Evolutionary conservation across 768 basidiomycete genomes (phyloP).

Genomic region (Cystoderma amianthinum): DNA sequence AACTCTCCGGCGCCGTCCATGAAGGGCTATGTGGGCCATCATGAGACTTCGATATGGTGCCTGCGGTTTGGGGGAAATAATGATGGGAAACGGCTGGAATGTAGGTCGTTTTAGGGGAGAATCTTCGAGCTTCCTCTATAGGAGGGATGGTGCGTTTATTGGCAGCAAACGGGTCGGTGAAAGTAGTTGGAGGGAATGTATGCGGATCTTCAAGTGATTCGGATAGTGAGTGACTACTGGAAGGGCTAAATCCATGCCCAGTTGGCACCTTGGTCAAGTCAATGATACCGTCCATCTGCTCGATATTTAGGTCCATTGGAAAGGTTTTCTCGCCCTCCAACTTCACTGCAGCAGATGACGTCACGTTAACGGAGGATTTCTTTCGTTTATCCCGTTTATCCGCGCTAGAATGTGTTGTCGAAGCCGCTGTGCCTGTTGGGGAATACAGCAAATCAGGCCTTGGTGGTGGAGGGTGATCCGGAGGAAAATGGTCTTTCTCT

Average conservation of each 20-base stretch:
- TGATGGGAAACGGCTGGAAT: constrained; percentile 4
- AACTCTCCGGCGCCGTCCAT: constrained; percentile 75
- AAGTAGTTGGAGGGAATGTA: constrained; percentile 21
- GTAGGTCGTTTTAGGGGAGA: constrained; percentile 45
- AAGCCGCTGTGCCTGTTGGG: too few relatives aligned
- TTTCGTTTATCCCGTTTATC: constrained; percentile 8
- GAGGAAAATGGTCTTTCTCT: constrained; percentile 4
- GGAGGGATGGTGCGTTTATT: constrained; percentile 10
- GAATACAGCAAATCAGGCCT: constrained; percentile 5
- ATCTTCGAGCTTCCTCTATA: constrained; percentile 28
- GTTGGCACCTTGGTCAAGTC: constrained; percentile 25
- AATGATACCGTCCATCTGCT: constrained; percentile 80
- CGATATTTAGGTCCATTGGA: constrained; percentile 52
- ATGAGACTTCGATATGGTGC: too few relatives aligned
- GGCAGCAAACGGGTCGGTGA: constrained; percentile 33
- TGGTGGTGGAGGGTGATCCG: not conserved
- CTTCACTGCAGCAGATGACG: not conserved
- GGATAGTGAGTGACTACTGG: constrained; percentile 19
- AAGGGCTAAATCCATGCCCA: not conserved
- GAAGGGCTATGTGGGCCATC: constrained; percentile 20
- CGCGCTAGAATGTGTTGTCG: too few relatives aligned
- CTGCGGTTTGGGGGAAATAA: not conserved
- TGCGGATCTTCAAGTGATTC: constrained; percentile 17
- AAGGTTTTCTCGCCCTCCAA: not conserved
- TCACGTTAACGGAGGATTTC: not conserved